Evolutionary conservation across 2,329 filamentous ascomycete genomes (phyloP).

Genomic region (Cladosporium cucumerinum): DNA sequence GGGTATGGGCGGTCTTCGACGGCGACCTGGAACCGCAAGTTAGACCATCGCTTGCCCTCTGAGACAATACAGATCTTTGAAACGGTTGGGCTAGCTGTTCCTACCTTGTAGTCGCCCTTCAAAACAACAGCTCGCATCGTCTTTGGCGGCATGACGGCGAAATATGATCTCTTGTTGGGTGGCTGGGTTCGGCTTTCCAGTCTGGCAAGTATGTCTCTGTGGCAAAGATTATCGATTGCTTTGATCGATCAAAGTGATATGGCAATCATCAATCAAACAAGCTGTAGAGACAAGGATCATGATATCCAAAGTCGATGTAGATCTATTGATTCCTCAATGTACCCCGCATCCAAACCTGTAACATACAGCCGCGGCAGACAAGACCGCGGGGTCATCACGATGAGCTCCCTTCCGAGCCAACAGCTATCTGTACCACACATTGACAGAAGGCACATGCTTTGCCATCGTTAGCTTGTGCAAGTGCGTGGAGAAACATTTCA

Average conservation of each 20-base stretch:
- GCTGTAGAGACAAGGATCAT: background rate
- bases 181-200: background rate
- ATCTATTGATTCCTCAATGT: background rate
- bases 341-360: background rate
- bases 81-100: conserved; percentile 21
- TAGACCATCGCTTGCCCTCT: background rate
- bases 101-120: conserved; percentile 65
- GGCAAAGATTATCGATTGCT: background rate
- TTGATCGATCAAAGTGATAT: background rate
- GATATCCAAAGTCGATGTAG: background rate
- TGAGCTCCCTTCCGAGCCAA: background rate
- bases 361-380: background rate
- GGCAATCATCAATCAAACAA: background rate
- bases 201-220: background rate
- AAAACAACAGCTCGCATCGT: conserved; percentile 90
- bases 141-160: conserved; percentile 24
- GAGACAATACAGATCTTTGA: too few relatives aligned
- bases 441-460: background rate
- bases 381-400: background rate
- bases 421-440: background rate
- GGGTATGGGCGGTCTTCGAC: conserved; percentile 79
- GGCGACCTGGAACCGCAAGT: conserved; percentile 25
- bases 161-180: background rate
- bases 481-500: background rate
- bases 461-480: background rate